These are phyloP conservation scores for Pythium plurisporium DNA, from an alignment of 352 stramenopile genomes.

Conservation along the genomic window DNA sequence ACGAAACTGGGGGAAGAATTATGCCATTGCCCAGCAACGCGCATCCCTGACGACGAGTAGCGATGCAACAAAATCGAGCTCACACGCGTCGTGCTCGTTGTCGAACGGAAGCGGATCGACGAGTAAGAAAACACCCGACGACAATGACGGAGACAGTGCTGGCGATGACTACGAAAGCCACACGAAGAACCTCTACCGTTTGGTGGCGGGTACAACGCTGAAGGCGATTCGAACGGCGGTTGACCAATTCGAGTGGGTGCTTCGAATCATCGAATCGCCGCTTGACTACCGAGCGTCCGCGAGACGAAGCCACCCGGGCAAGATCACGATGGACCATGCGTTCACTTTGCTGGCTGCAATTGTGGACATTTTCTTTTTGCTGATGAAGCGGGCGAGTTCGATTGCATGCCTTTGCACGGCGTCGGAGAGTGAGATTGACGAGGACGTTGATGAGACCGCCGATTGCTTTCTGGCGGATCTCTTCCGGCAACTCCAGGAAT, in stretches of 20 bases:
- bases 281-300: conserved; percentile 24
- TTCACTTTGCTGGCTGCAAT: conserved; percentile 47
- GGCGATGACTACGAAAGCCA: conserved; percentile 24
- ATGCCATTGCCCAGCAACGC: conserved; percentile 21
- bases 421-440: conserved; percentile 24
- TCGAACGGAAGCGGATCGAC: not conserved
- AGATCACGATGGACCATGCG: conserved; percentile 33
- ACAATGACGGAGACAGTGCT: not conserved
- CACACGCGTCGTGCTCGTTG: not conserved
- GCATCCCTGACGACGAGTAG: conserved; percentile 15
- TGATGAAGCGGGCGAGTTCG: conserved; percentile 44
- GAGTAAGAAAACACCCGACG: not conserved
- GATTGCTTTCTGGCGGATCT: conserved; percentile 43
- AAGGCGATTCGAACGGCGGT: conserved; percentile 42
- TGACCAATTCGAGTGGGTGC: conserved; percentile 47
- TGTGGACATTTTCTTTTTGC: conserved; percentile 49
- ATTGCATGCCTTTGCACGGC: conserved; percentile 35
- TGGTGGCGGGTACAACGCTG: conserved; percentile 34
- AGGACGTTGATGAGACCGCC: conserved; percentile 17
- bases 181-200: conserved; percentile 34
- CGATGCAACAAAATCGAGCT: conserved; percentile 4
- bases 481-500: conserved; percentile 43
- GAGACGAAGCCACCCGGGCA: not conserved
- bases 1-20: conserved; percentile 65
- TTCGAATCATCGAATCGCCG: conserved; percentile 36